Conservation (phyloP, 2,329 filamentous ascomycete species). For the Hawksworthiomyces lignivorus region DNA sequence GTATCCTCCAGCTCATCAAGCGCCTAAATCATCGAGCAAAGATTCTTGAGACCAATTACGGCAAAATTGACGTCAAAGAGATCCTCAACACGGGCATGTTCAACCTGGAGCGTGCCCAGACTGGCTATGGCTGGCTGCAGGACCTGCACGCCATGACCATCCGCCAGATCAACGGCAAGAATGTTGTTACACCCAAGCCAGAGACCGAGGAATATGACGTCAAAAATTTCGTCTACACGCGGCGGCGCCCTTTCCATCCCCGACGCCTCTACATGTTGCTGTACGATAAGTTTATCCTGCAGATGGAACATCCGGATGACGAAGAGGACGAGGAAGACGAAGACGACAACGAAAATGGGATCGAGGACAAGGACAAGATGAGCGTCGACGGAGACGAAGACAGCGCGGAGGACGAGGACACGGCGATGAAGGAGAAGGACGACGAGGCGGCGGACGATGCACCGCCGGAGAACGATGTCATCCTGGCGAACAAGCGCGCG, state of each 20-base stretch:
- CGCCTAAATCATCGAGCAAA: conserved; percentile 61
- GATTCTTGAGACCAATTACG: conserved; percentile 51
- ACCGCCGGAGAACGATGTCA: conserved; percentile 33
- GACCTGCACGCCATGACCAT: conserved; percentile 62
- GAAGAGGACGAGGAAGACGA: conserved; percentile 24
- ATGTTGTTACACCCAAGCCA: conserved; percentile 55
- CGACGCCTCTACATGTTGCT: conserved; percentile 36
- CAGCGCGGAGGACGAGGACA: conserved; percentile 18
- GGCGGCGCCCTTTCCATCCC: conserved; percentile 47
- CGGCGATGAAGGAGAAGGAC: conserved; percentile 14
- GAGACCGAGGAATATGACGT: conserved; percentile 69
- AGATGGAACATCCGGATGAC: conserved; percentile 34
- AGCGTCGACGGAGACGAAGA: conserved; percentile 17
- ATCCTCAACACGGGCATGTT: conserved; percentile 61
- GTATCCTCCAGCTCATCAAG: conserved; percentile 46
- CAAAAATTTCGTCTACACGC: conserved; percentile 61
- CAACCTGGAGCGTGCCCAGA: conserved; percentile 54
- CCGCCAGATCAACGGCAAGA: conserved; percentile 39
- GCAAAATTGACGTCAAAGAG: conserved; percentile 51
- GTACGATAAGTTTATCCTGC: conserved; percentile 43
- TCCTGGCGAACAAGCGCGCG: conserved; percentile 48
- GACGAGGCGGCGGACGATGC: conserved; percentile 15
- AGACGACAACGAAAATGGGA: conserved; percentile 20
- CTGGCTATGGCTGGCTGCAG: conserved; percentile 61
- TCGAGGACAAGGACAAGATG: conserved; percentile 18